Evolutionary conservation across 169 alveolate species (phyloP), one percentile per base, ranked within the genome.

Genomic region (Babesia ovata): DNA sequence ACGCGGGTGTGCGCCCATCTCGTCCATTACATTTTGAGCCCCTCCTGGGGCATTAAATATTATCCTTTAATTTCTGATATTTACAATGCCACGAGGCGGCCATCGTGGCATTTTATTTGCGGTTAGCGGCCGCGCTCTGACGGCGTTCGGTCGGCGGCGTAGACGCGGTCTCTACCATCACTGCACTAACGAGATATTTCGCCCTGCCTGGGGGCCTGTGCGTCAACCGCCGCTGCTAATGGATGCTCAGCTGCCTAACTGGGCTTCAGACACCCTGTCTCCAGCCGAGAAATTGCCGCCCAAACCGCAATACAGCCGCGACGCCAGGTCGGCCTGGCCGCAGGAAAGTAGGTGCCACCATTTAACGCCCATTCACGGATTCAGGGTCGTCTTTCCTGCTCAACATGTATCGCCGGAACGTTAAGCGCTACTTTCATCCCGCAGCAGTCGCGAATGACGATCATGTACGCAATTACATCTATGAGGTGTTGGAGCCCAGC

Each of bases 191-290:
- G 94, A 90, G 75, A 56, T 90, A 8, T 86, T 90, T 58, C 79
- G 88, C 21, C 92, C 94, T 17, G 36, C 89, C 66, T 90, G 94
- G 94, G 92, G 94, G 29, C 91, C 91, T 28, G 63, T 87, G 57
- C 75, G 75, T 42, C 87, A 70, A 60, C 86, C 86, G 26, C 24
- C 86, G 39, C 66, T 83, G 60, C 45, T 62, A 19, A 50, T 63
- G 52, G 74, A 90, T 61, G 70, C 77, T 48, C 79, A 84, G 52
- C 79, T 83, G 71, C 87, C 86, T 16, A 90, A 82, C 53, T 86
- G 91, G 76, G 56, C 78, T 36, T 74, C 87, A 14, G 85, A 83
- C 28, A 85, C 90, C 52, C 48, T 63, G 53, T 75, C 87, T 66
- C 74, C 74, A n/a, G 61, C 79, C 21, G 90, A 83, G 77, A 88